These are phyloP conservation scores for Ascocoryne sarcoides DNA, from an alignment of 2,329 filamentous ascomycete species.

Conservation along the genomic window DNA sequence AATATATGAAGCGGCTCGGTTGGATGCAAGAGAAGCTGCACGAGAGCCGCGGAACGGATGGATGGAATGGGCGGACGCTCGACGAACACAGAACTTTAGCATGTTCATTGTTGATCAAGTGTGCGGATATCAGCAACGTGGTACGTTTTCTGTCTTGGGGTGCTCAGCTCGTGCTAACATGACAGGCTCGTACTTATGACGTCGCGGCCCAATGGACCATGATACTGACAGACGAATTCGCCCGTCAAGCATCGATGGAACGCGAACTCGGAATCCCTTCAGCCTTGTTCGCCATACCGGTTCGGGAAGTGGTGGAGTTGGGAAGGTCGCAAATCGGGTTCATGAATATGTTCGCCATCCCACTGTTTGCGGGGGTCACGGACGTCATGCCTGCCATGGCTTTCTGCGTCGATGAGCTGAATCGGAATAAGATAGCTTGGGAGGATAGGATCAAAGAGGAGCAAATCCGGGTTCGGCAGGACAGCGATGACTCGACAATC, in stretches of 20 bases:
- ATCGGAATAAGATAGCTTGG: constrained; percentile 68
- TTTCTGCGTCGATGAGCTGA: constrained; percentile 76
- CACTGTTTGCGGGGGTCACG: constrained; percentile 80
- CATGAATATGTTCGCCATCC: constrained; percentile 92
- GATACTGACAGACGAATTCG: constrained; percentile 92
- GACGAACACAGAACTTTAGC: constrained; percentile 71
- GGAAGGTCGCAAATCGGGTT: constrained; percentile 87
- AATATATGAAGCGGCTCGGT: constrained; percentile 87
- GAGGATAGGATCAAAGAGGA: constrained; percentile 57
- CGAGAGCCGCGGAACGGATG: constrained; percentile 55
- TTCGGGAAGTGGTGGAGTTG: constrained; percentile 74
- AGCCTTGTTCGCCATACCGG: constrained; percentile 75
- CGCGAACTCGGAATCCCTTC: constrained; percentile 77
- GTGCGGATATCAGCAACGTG: constrained; percentile 97
- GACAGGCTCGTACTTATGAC: constrained; percentile 72
- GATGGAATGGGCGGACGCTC: constrained; percentile 67
- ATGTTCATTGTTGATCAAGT: constrained; percentile 94
- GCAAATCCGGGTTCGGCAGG: constrained; percentile 33
- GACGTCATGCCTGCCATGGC: constrained; percentile 78
- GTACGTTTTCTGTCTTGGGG: constrained; percentile 43
- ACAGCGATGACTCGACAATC: constrained; percentile 32
- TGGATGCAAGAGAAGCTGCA: constrained; percentile 71
- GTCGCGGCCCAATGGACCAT: constrained; percentile 84
- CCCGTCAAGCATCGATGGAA: constrained; percentile 89
- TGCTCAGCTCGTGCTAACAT: constrained; percentile 11